phyloP scores from a whole-genome alignment of 2,329 filamentous ascomycete species.

The Aureobasidium vineae region DNA sequence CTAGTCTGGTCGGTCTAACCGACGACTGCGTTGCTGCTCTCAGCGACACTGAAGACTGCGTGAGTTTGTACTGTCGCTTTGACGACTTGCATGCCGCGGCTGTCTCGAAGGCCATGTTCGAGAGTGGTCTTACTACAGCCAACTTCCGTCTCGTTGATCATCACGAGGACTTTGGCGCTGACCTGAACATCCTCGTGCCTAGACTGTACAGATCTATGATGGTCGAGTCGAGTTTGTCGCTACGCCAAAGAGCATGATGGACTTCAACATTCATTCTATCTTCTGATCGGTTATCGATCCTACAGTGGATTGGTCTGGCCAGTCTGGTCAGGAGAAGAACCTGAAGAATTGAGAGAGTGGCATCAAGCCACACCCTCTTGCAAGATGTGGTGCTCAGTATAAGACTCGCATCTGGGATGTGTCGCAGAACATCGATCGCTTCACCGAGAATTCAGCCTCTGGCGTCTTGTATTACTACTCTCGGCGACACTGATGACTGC shows the following conservation, averaged over 20 bases:
- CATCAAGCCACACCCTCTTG: too few species aligned
- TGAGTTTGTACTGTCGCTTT: slow-evolving; percentile 37
- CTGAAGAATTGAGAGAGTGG: too few species aligned
- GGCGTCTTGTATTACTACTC: slow-evolving; percentile 47
- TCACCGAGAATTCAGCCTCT: slow-evolving; percentile 46
- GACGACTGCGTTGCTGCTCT: background rate
- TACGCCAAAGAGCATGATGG: slow-evolving; percentile 25
- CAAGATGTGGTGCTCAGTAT: slow-evolving; percentile 55
- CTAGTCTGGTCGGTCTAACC: background rate
- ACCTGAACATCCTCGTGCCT: background rate
- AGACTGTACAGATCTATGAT: slow-evolving; percentile 30
- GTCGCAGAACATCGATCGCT: slow-evolving; percentile 70
- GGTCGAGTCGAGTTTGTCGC: slow-evolving; percentile 34
- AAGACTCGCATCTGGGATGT: slow-evolving; percentile 62
- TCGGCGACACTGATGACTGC: too few species aligned
- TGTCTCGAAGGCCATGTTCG: slow-evolving; percentile 27
- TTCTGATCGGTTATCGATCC: too few species aligned
- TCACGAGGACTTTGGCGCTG: background rate
- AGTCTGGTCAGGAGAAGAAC: too few species aligned
- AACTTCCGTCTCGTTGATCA: slow-evolving; percentile 28
- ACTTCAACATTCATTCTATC: too few species aligned
- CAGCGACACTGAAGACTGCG: background rate
- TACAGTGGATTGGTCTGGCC: too few species aligned
- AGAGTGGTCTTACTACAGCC: slow-evolving; percentile 27
- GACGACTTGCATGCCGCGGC: slow-evolving; percentile 42